A percentile compares a stretch with the other conserved stretches of the same genome.
phyloP scores from a whole-genome alignment of 2,329 filamentous ascomycete species.

The Epichloe gansuensis region DNA sequence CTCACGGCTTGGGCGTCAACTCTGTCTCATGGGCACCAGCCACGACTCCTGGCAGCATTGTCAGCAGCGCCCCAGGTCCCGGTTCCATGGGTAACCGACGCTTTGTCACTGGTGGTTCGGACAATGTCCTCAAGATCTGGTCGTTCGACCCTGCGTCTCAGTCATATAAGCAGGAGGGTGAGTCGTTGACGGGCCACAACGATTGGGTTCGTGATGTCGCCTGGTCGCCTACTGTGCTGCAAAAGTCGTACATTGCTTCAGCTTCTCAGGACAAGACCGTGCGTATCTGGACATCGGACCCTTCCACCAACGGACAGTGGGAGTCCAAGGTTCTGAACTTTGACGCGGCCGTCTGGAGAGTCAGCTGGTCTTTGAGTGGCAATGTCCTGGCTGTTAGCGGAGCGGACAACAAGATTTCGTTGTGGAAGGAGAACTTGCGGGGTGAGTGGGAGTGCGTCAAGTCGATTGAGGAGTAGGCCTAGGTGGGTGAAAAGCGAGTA shows the following conservation, averaged over 20 bases:
- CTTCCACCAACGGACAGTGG: constrained; percentile 56
- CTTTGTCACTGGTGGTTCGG: constrained; percentile 89
- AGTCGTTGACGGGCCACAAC: constrained; percentile 64
- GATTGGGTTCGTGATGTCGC: constrained; percentile 98
- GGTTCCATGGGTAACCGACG: constrained; percentile 54
- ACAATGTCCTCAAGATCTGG: constrained; percentile 93
- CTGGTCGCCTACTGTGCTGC: constrained; percentile 89
- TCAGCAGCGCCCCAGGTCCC: constrained; percentile 53
- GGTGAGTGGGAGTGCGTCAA: constrained; percentile 97
- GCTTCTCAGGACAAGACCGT: constrained; percentile 96
- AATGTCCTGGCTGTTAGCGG: constrained; percentile 92
- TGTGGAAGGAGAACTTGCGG: constrained; percentile 97
- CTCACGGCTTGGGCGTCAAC: constrained; percentile 90
- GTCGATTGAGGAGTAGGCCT: constrained; percentile 71
- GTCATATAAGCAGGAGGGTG: constrained; percentile 48
- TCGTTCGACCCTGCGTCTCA: constrained; percentile 54
- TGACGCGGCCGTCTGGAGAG: constrained; percentile 83
- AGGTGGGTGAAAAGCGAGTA: background rate
- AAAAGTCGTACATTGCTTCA: constrained; percentile 92
- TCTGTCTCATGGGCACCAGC: constrained; percentile 91
- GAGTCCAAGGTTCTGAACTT: constrained; percentile 75
- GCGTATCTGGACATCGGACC: constrained; percentile 82
- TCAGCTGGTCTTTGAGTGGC: constrained; percentile 94
- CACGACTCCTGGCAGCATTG: constrained; percentile 69
- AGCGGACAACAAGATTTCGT: constrained; percentile 87